Evolutionary conservation across 257 asterid genomes (phyloP).

Genomic region (Knoxia roxburghii): DNA sequence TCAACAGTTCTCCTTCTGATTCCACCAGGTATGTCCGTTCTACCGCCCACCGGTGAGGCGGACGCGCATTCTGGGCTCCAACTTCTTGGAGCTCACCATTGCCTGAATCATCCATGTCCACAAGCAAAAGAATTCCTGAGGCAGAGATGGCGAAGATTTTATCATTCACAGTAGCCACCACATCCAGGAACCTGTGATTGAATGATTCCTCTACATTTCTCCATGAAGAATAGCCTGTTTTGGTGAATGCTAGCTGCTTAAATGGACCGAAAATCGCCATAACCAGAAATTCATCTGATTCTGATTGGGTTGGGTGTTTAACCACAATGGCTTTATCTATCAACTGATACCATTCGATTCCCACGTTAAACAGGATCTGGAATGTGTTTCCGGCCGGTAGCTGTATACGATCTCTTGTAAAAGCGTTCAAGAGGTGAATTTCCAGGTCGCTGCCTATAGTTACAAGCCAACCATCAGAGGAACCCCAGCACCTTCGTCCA

Average conservation of each 20-base stretch:
- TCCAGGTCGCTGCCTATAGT: constrained; percentile 10
- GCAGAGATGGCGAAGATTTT: constrained; percentile 19
- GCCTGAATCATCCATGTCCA: constrained; percentile 12
- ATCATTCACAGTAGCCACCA: constrained; percentile 22
- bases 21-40: constrained; percentile 1
- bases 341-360: constrained; percentile 10
- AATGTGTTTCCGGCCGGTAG: constrained; percentile 19
- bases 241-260: constrained; percentile 19
- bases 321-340: constrained; percentile 21
- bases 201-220: constrained; percentile 1
- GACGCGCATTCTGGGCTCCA: too few relatives aligned
- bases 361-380: neutral
- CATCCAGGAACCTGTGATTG: constrained; percentile 3
- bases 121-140: constrained; percentile 17
- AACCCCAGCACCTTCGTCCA: constrained; percentile 29
- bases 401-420: constrained; percentile 8
- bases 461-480: constrained; percentile 28
- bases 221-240: constrained; percentile 21
- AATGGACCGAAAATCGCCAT: constrained; percentile 10
- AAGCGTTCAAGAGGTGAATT: constrained; percentile 24
- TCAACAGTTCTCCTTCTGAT: constrained; percentile 24
- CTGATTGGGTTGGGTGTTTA: constrained; percentile 9
- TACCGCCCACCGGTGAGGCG: constrained; percentile 10
- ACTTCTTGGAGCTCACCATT: neutral
- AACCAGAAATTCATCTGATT: constrained; percentile 8